A percentile compares a stretch with the other conserved stretches of the same genome.
Conservation (phyloP, 78 protist species). For the Dictyostelium discoideum region DNA sequence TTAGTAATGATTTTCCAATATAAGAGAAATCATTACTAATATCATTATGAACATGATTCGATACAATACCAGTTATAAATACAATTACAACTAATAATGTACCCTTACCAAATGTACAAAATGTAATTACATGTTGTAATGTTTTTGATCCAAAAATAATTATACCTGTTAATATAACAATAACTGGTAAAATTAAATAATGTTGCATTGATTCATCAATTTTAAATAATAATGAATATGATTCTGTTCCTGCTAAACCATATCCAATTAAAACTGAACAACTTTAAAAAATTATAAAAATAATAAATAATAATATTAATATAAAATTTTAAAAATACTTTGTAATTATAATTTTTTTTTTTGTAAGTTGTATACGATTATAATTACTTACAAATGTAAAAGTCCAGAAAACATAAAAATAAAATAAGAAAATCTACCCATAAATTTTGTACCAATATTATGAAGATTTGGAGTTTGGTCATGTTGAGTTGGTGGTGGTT, state of each 20-base stretch:
- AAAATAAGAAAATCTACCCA: conserved; percentile 4
- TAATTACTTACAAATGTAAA: conserved; percentile 74
- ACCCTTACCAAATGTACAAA: conserved; percentile 74
- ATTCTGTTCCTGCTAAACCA: conserved; percentile 70
- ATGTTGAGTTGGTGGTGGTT: not conserved
- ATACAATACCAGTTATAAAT: conserved; percentile 54
- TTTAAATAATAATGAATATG: conserved; percentile 38
- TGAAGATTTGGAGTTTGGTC: conserved; percentile 58
- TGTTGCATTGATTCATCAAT: not conserved
- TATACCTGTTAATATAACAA: conserved; percentile 9
- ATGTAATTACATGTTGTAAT: conserved; percentile 65
- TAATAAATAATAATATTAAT: not conserved
- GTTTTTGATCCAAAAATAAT: conserved; percentile 41
- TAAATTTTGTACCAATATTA: conserved; percentile 43
- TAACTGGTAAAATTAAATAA: conserved; percentile 37
- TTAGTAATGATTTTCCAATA: conserved; percentile 51
- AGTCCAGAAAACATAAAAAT: conserved; percentile 62
- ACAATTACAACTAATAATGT: conserved; percentile 41
- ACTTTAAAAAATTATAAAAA: not conserved
- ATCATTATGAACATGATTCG: conserved; percentile 2
- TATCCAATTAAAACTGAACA: conserved; percentile 60
- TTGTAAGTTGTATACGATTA: too few species aligned
- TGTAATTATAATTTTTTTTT: not conserved
- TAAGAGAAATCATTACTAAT: conserved; percentile 42
- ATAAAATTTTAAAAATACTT: not conserved